phyloP scores from a whole-genome alignment of 805 yeast species.

The Nakazawaea sp. region DNA sequence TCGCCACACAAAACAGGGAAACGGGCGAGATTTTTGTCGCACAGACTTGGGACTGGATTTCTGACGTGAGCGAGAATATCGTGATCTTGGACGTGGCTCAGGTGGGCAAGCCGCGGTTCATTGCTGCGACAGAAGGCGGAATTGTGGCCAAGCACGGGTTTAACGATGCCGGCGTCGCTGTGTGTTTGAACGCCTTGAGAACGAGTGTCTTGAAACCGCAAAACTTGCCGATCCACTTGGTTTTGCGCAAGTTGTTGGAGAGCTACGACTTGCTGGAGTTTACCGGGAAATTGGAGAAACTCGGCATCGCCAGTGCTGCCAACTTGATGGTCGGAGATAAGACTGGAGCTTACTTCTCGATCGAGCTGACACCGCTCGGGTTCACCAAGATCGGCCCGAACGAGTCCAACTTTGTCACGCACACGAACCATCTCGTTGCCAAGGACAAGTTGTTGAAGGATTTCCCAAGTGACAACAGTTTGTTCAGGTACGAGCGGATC shows the following conservation, averaged over 20 bases:
- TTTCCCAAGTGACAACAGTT: constrained; percentile 15
- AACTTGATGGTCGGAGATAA: constrained; percentile 18
- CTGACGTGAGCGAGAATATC: constrained; percentile 19
- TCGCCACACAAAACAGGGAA: constrained; percentile 19
- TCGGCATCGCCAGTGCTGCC: constrained; percentile 18
- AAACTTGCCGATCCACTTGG: constrained; percentile 29
- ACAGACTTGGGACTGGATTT: constrained; percentile 39
- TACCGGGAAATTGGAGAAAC: constrained; percentile 9
- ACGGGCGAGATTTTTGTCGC: constrained; percentile 19
- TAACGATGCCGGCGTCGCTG: constrained; percentile 25
- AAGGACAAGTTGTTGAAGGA: constrained; percentile 7
- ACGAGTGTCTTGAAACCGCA: constrained; percentile 20
- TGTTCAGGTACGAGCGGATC: constrained; percentile 13
- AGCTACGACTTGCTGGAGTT: constrained; percentile 15
- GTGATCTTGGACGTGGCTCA: constrained; percentile 21
- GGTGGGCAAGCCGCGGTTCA: constrained; percentile 18
- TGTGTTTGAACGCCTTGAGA: constrained; percentile 23
- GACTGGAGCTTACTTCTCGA: constrained; percentile 13
- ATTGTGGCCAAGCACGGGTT: constrained; percentile 28
- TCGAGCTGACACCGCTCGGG: constrained; percentile 18
- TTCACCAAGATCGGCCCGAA: constrained; percentile 13
- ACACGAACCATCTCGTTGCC: constrained; percentile 18
- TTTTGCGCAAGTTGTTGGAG: constrained; percentile 26
- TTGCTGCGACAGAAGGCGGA: constrained; percentile 27
- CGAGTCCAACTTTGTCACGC: constrained; percentile 14